Evolutionary conservation across 768 basidiomycete species (phyloP).

Genomic region (Filobasidium floriforme): DNA sequence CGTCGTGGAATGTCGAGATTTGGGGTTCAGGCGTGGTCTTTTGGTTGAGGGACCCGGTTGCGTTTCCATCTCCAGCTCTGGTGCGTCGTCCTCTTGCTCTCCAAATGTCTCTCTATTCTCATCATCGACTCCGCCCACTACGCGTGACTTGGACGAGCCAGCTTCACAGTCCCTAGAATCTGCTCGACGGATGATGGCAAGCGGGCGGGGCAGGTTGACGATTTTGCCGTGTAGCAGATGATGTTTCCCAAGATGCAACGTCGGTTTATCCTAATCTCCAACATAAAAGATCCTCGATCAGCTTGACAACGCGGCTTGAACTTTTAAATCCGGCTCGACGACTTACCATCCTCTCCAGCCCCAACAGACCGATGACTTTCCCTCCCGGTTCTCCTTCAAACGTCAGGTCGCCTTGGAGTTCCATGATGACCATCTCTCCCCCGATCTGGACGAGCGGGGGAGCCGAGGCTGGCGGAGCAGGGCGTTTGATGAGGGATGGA

Average conservation of each 20-base stretch:
- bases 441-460: constrained; percentile 17
- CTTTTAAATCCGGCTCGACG: not conserved
- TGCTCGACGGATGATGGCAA: constrained; percentile 58
- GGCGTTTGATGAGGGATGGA: not conserved
- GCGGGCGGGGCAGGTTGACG: constrained; percentile 64
- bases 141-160: constrained; percentile 18
- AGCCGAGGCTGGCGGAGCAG: not conserved
- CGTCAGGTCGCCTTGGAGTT: constrained; percentile 75
- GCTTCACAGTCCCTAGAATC: constrained; percentile 1
- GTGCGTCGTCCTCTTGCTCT: constrained; percentile 16
- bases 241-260: constrained; percentile 66
- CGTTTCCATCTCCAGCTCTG: not conserved
- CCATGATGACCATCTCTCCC: constrained; percentile 66
- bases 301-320: not conserved
- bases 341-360: constrained; percentile 51
- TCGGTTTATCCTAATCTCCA: constrained; percentile 60
- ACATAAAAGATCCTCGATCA: constrained; percentile 6
- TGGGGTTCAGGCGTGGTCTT: constrained; percentile 4
- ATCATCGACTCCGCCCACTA: constrained; percentile 25
- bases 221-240: constrained; percentile 86
- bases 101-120: constrained; percentile 21
- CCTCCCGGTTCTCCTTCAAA: constrained; percentile 61
- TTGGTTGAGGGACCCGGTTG: not conserved
- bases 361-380: constrained; percentile 69
- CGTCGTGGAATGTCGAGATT: constrained; percentile 8